phyloP scores from a whole-genome alignment of 78 protist genomes.

The Monosiga brevicollis region DNA sequence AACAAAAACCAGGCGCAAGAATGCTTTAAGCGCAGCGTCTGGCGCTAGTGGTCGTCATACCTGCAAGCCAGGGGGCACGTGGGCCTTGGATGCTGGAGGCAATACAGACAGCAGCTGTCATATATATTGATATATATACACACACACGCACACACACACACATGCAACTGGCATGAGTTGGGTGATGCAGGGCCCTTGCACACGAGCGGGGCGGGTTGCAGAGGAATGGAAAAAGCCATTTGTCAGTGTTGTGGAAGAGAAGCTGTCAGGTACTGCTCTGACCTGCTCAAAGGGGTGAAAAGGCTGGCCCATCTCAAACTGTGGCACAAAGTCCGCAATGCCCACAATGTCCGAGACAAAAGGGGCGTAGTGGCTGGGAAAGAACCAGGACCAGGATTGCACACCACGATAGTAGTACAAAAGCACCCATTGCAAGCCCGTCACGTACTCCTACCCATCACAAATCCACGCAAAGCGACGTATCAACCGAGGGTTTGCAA shows the following conservation, averaged over 20 bases:
- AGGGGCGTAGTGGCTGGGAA: conserved; percentile 89
- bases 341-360: conserved; percentile 31
- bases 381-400: conserved; percentile 83
- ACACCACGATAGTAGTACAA: conserved; percentile 84
- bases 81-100: conserved; percentile 7
- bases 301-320: conserved; percentile 56
- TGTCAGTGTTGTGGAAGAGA: no score
- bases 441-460: conserved; percentile 23
- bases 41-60: not conserved
- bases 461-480: not conserved
- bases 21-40: no score
- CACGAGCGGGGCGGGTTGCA: no score
- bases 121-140: no score
- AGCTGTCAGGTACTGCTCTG: no score
- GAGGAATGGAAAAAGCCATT: no score
- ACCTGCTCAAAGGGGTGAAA: conserved; percentile 83
- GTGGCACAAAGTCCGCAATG: conserved; percentile 15
- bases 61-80: conserved; percentile 8
- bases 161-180: no score
- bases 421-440: conserved; percentile 79
- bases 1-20: no score
- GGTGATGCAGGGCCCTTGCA: no score
- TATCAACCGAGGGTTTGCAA: no score
- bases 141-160: no score
- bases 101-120: not conserved